Percentiles rank a stretch among this genome's conserved stretches.
Conservation (phyloP, 202 grass and related monocot genomes). For the Zoysia matrella region DNA sequence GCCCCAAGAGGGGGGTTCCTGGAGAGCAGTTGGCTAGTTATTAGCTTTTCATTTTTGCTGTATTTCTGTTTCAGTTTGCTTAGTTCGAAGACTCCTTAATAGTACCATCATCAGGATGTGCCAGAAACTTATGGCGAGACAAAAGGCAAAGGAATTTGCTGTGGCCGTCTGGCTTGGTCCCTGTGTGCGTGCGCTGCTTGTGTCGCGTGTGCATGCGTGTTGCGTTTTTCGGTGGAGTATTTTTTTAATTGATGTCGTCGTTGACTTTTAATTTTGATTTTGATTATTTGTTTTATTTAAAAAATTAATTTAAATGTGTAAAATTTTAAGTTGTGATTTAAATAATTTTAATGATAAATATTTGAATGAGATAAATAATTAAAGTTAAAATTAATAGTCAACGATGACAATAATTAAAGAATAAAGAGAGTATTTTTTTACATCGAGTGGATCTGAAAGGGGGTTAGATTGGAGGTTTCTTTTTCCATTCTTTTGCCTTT, state of each 20-base stretch:
- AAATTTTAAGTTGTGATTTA: no score
- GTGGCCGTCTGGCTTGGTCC: conserved; percentile 11
- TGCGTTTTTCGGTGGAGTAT: conserved; percentile 27
- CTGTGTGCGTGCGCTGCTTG: neutral
- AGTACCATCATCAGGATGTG: conserved; percentile 18
- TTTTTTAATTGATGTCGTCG: no score
- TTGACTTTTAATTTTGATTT: no score
- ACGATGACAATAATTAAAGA: no score
- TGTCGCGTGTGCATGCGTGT: conserved; percentile 10
- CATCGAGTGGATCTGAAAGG: conserved; percentile 58
- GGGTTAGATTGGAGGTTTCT: conserved; percentile 5
- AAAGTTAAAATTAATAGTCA: no score
- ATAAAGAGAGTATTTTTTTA: conserved; percentile 11
- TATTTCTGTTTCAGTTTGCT: conserved; percentile 44
- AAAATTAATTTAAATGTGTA: no score
- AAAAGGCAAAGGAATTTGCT: neutral
- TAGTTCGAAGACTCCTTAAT: conserved; percentile 50
- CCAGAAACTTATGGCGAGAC: conserved; percentile 36
- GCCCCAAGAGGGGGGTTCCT: no score
- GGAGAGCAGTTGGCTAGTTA: no score
- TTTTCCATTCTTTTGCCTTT: no score
- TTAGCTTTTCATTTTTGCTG: neutral
- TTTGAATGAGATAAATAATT: no score
- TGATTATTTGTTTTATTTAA: no score
- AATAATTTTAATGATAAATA: no score